phyloP scores from a whole-genome alignment of 331 rosid genomes.

The Pyrus hybrid region DNA sequence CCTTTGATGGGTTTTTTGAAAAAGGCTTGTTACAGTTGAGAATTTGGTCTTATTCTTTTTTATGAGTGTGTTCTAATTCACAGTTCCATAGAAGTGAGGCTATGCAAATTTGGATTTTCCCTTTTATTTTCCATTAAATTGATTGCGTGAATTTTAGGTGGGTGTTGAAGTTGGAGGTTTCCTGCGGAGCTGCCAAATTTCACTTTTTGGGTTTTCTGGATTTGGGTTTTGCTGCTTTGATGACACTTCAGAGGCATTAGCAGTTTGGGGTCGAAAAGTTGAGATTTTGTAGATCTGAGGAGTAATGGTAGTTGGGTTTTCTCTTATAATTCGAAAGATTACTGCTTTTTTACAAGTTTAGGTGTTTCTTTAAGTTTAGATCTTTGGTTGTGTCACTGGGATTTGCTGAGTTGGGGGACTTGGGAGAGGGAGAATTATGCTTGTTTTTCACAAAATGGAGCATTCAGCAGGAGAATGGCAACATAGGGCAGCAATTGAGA shows the following conservation, averaged over 20 bases:
- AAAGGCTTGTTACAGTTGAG: conserved; percentile 4
- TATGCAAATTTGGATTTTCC: neutral
- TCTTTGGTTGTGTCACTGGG: neutral
- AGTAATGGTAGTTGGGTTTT: conserved; percentile 4
- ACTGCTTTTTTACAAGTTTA: conserved; percentile 4
- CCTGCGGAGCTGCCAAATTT: conserved; percentile 28
- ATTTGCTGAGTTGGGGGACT: neutral
- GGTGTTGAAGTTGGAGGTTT: conserved; percentile 33
- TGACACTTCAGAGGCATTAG: conserved; percentile 13
- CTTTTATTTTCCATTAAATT: neutral
- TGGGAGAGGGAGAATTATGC: conserved; percentile 10
- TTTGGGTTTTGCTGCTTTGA: conserved; percentile 11
- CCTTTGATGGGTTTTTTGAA: conserved; percentile 10
- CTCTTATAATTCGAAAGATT: conserved; percentile 15
- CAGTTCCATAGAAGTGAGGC: conserved; percentile 1
- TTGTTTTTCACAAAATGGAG: conserved; percentile 37
- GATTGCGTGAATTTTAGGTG: conserved; percentile 19
- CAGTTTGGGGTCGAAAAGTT: conserved; percentile 16
- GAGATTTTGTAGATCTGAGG: conserved; percentile 37
- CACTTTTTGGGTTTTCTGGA: conserved; percentile 21
- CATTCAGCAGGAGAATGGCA: conserved; percentile 87
- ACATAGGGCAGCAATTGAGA: conserved; percentile 58
- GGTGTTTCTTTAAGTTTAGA: conserved; percentile 10
- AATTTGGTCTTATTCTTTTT: conserved; percentile 3
- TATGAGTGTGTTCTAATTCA: neutral